phyloP scores from a whole-genome alignment of 1,284 basidiomycete species.

The Xerocomus amazonicus region DNA sequence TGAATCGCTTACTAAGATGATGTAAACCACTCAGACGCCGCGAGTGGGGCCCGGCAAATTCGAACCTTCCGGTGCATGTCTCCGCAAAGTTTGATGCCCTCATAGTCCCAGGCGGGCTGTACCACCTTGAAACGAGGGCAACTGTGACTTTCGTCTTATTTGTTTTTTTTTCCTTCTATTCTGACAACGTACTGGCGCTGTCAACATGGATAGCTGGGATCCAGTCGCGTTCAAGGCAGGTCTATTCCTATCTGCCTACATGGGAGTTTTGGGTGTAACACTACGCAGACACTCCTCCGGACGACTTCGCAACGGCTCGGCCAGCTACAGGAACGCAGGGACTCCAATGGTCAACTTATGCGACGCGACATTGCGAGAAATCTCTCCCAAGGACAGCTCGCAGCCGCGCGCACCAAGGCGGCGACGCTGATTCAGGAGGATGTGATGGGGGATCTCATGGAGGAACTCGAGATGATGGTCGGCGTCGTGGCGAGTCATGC shows the following conservation, averaged over 20 bases:
- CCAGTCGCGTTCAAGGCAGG: conserved; percentile 46
- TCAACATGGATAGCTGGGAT: conserved; percentile 39
- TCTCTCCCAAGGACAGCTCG: conserved; percentile 56
- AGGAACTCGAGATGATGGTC: conserved; percentile 63
- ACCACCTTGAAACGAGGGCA: neutral
- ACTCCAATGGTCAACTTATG: conserved; percentile 57
- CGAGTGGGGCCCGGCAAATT: neutral
- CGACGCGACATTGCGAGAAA: conserved; percentile 64
- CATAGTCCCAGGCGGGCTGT: neutral
- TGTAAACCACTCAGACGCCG: neutral
- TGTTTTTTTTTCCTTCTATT: neutral
- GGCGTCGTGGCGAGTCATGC: conserved; percentile 57
- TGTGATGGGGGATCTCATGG: conserved; percentile 54
- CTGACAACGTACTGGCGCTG: neutral
- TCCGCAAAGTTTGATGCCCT: too few relatives aligned
- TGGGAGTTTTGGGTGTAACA: neutral
- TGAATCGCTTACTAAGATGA: too few relatives aligned
- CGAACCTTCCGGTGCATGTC: neutral
- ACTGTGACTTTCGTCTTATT: neutral
- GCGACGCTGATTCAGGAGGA: conserved; percentile 65
- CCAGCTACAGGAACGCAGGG: conserved; percentile 65
- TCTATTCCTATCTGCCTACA: neutral
- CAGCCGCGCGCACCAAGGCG: conserved; percentile 63
- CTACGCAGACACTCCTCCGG: conserved; percentile 54
- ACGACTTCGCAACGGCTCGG: conserved; percentile 61